Percentiles rank a stretch among this genome's conserved stretches.
Evolutionary conservation across 2,329 filamentous ascomycete genomes (phyloP).

Genomic region (Dactylellina cionopaga): DNA sequence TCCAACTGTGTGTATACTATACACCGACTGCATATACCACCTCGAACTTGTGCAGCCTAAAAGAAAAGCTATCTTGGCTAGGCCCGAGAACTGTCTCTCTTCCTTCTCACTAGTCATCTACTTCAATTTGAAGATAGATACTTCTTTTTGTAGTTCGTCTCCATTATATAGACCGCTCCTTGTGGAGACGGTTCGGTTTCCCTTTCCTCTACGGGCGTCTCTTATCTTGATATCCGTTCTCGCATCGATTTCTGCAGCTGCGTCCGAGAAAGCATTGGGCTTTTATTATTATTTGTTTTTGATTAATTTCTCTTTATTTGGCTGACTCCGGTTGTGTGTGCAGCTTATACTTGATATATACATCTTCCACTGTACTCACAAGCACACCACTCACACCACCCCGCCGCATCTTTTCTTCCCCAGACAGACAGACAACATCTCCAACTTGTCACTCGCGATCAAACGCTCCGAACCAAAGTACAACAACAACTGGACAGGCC

Average conservation of each 20-base stretch:
- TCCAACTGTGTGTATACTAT: no score
- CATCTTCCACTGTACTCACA: not conserved
- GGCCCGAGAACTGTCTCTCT: no score
- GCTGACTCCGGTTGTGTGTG: not conserved
- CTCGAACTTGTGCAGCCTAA: no score
- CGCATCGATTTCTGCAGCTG: not conserved
- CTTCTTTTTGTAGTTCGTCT: constrained; percentile 7
- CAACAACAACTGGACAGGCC: constrained; percentile 1
- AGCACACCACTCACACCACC: not conserved
- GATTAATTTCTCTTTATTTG: no score
- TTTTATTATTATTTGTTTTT: no score
- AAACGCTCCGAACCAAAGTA: not conserved
- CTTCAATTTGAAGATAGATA: no score
- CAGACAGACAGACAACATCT: constrained; percentile 26
- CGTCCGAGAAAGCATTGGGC: not conserved
- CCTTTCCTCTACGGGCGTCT: constrained; percentile 27
- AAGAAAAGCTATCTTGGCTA: no score
- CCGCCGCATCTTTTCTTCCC: constrained; percentile 46
- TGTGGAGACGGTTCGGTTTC: constrained; percentile 40
- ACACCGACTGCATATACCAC: no score
- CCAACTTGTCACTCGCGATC: not conserved
- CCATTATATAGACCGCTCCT: constrained; percentile 12
- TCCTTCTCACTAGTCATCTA: no score
- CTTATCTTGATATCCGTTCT: constrained; percentile 6
- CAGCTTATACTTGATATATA: no score